Base-by-base conservation (phyloP, 2,329 filamentous ascomycete species). In the Colletotrichum incanum region DNA sequence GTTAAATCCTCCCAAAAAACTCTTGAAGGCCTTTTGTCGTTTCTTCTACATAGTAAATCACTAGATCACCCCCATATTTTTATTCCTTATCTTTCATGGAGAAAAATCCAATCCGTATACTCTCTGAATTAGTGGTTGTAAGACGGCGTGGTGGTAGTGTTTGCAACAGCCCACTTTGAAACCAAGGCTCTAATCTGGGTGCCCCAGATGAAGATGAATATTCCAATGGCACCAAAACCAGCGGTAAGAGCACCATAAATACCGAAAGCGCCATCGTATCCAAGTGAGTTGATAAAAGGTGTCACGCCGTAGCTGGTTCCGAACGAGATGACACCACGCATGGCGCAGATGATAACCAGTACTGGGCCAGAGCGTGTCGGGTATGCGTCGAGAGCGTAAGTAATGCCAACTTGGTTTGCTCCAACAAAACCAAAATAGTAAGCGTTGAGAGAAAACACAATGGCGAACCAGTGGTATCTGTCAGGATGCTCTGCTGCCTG, bases 321-420 rank as follows among this genome's bases (percentile, higher is more conserved):
- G 63, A 86, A 86, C 1, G 81, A 83, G 11, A 87, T 82, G 52
- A 86, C 81, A 0, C 84, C 84, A 2, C 84, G 78, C 73, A 85
- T 80, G 5, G 85, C 83, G 61, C 83, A 86, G 39, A 87, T 83
- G 45, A 87, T 81, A 4, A 86, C 81, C 26, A 87, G 75, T 2
- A 85, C 71, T 0, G 84, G 82, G 0, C 83, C 83, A 5, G 83
- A 80, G 2, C 82, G 78, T 3, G 80, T 79, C 1, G 84, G 84
- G 66, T 86, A 86, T 1, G 81, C 79, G 66, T 86, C 85, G 2
- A 87, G 79, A 5, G 84, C 74, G 70, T 84, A 85, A 0, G 83
- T 85, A 61, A 85, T 84, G 0, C 79, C 83, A 5, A 82, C 82
- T 65, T 86, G 85, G 71, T 86, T 86, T 11, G 81, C 81, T 0